These are phyloP conservation scores for Mycena citricolor DNA, from an alignment of 1,284 basidiomycete genomes.

Conservation along the genomic window DNA sequence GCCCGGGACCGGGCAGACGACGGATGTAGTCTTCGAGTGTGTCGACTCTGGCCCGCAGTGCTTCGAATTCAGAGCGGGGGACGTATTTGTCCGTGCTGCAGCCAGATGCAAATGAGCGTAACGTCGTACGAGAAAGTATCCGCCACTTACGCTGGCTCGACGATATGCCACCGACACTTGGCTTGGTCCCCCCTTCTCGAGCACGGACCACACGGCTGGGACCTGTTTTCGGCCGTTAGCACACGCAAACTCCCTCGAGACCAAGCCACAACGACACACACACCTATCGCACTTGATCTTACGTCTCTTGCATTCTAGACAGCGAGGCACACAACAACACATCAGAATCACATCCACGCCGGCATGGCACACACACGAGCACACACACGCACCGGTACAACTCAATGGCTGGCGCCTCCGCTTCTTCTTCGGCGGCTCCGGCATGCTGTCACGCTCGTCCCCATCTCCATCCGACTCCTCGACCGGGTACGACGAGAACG, in stretches of 20 bases:
- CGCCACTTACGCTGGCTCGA: slow-evolving; percentile 45
- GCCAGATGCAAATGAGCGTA: background rate
- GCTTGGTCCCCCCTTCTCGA: slow-evolving; percentile 47
- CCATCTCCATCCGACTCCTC: slow-evolving; percentile 43
- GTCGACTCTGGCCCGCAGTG: slow-evolving; percentile 45
- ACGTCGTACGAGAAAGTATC: background rate
- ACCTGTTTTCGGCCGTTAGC: slow-evolving; percentile 27
- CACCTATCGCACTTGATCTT: slow-evolving; percentile 55
- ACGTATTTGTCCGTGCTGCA: slow-evolving; percentile 43
- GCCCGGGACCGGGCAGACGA: slow-evolving; percentile 30
- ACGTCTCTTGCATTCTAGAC: slow-evolving; percentile 47
- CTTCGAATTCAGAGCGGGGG: slow-evolving; percentile 46
- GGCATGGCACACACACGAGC: slow-evolving; percentile 20
- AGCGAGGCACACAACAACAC: slow-evolving; percentile 9
- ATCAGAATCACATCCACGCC: slow-evolving; percentile 10
- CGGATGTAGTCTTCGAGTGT: slow-evolving; percentile 34
- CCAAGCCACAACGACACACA: background rate
- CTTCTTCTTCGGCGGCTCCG: slow-evolving; percentile 66
- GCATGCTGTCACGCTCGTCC: slow-evolving; percentile 45
- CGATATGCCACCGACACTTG: slow-evolving; percentile 50
- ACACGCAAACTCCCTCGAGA: background rate
- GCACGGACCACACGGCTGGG: slow-evolving; percentile 48
- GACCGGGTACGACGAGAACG: slow-evolving; percentile 26
- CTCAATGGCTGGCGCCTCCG: slow-evolving; percentile 71
- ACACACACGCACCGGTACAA: slow-evolving; percentile 64